A percentile compares a stretch with the other conserved stretches of the same genome.
phyloP scores from a whole-genome alignment of 2,329 filamentous ascomycete species.

The Elsinoe arachidis region DNA sequence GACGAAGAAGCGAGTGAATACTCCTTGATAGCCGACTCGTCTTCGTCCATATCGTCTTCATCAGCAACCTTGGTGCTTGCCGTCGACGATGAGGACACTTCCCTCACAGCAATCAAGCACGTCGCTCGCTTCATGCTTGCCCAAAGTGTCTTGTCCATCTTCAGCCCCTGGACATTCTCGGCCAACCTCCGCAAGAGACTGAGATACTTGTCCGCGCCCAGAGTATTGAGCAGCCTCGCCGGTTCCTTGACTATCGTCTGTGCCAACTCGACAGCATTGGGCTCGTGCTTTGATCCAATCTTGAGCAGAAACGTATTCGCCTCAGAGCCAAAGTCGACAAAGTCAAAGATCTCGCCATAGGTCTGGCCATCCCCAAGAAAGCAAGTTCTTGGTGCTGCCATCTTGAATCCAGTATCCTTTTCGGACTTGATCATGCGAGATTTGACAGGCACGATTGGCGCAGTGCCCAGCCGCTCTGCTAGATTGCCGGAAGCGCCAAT shows the following conservation, averaged over 20 bases:
- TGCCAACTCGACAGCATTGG: conserved; percentile 77
- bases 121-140: conserved; percentile 63
- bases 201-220: conserved; percentile 82
- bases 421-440: conserved; percentile 28
- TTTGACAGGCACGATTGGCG: conserved; percentile 63
- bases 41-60: conserved; percentile 35
- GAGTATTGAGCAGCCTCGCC: conserved; percentile 65
- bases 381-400: conserved; percentile 61
- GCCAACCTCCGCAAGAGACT: conserved; percentile 73
- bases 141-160: conserved; percentile 70
- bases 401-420: conserved; percentile 38
- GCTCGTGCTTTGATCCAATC: conserved; percentile 84
- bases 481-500: conserved; percentile 50
- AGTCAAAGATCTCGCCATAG: conserved; percentile 91
- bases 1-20: conserved; percentile 67
- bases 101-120: conserved; percentile 77
- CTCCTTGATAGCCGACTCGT: conserved; percentile 53
- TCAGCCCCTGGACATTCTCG: conserved; percentile 60
- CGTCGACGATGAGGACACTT: conserved; percentile 49
- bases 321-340: conserved; percentile 83
- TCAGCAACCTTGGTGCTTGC: conserved; percentile 47
- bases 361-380: conserved; percentile 67
- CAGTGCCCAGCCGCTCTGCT: conserved; percentile 52
- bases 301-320: conserved; percentile 83
- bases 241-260: conserved; percentile 76